These are phyloP conservation scores for Gossypium davidsonii DNA, from an alignment of 441 rosid species.

Conservation along the genomic window DNA sequence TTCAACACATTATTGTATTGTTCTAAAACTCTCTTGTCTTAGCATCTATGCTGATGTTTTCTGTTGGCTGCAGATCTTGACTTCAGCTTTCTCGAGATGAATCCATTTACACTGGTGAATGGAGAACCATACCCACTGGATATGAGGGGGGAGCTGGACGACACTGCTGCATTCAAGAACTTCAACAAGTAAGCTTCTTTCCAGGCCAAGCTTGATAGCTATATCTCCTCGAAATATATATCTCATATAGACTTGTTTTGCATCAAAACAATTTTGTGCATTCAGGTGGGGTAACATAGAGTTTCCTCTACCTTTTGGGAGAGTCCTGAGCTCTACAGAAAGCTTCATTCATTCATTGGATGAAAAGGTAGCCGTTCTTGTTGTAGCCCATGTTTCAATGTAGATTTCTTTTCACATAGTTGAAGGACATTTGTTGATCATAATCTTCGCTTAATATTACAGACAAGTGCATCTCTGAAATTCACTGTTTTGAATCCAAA, in stretches of 20 bases:
- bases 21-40: conserved; percentile 2
- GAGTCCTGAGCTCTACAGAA: conserved; percentile 73
- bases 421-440: conserved; percentile 16
- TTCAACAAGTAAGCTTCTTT: conserved; percentile 56
- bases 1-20: conserved; percentile 8
- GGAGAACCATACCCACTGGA: conserved; percentile 87
- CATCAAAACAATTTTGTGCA: conserved; percentile 7
- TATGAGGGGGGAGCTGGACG: conserved; percentile 93
- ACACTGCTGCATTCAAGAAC: conserved; percentile 90
- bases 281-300: conserved; percentile 76
- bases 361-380: conserved; percentile 57
- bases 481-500: conserved; percentile 85
- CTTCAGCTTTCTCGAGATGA: conserved; percentile 90
- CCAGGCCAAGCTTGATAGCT: neutral
- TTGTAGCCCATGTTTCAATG: conserved; percentile 7
- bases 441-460: conserved; percentile 19
- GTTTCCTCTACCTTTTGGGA: conserved; percentile 87
- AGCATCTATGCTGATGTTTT: neutral
- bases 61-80: conserved; percentile 20
- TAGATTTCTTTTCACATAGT: conserved; percentile 5
- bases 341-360: conserved; percentile 71
- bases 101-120: conserved; percentile 75
- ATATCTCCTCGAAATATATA: neutral
- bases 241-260: neutral
- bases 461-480: conserved; percentile 92